phyloP scores from a whole-genome alignment of 306 rosid genomes.

The Vigna radiata region DNA sequence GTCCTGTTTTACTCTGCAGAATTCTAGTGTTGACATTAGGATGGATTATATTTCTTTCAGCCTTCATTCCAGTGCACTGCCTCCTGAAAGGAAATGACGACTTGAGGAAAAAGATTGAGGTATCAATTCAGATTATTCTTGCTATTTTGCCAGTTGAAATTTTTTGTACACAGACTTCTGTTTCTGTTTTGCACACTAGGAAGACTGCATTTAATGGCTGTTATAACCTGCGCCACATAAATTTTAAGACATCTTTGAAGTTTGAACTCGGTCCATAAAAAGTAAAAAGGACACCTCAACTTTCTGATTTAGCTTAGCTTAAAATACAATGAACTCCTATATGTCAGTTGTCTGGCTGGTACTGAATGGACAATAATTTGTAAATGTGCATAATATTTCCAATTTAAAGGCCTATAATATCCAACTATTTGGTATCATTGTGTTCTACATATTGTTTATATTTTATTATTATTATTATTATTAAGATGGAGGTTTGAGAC shows the following conservation, averaged over 20 bases:
- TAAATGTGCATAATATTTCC: neutral
- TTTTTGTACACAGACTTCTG: neutral
- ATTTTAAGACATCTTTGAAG: constrained; percentile 4
- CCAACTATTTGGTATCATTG: neutral
- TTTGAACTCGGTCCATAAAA: constrained; percentile 19
- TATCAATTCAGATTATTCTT: constrained; percentile 40
- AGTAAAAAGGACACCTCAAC: neutral
- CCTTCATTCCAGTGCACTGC: constrained; percentile 71
- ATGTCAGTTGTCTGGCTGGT: constrained; percentile 11
- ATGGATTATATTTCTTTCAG: constrained; percentile 80
- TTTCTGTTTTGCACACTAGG: constrained; percentile 12
- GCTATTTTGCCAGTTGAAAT: neutral
- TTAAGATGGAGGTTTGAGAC: neutral
- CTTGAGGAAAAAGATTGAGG: constrained; percentile 76
- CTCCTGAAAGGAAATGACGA: constrained; percentile 67
- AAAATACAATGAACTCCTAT: constrained; percentile 14
- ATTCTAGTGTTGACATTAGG: constrained; percentile 74
- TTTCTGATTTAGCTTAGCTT: constrained; percentile 13
- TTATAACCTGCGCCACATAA: neutral
- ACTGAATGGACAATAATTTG: neutral
- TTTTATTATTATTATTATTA: neutral
- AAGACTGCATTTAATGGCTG: neutral
- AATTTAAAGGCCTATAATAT: neutral
- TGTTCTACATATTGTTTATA: neutral
- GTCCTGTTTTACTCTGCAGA: constrained; percentile 50